Conservation (phyloP, 495 filamentous ascomycete species). For the Annulohypoxylon maeteangense region DNA sequence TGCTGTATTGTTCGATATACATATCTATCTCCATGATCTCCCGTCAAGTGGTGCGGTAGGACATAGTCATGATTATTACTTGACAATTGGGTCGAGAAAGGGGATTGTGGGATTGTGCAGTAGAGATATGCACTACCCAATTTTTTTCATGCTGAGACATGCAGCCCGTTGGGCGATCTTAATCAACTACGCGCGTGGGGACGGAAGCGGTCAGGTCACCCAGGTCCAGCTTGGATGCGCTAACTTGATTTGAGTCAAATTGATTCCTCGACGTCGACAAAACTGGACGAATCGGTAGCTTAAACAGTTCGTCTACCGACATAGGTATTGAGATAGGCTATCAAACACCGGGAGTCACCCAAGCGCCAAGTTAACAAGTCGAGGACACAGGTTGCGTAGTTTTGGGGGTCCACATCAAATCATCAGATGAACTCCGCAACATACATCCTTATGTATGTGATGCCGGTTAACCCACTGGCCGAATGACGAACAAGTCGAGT, state of each 20-base stretch:
- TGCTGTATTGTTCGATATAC: conserved; percentile 23
- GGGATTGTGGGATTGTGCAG: conserved; percentile 32
- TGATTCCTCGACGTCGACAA: conserved; percentile 13
- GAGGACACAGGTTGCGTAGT: conserved; percentile 19
- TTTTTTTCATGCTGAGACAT: conserved; percentile 38
- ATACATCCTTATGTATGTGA: conserved; percentile 13
- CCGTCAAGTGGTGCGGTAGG: conserved; percentile 26
- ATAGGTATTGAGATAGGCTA: conserved; percentile 26
- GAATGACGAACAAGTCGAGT: conserved; percentile 19
- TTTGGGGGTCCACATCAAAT: conserved; percentile 21
- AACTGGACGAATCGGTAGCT: conserved; percentile 18
- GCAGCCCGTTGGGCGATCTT: conserved; percentile 44
- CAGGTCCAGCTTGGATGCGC: conserved; percentile 19
- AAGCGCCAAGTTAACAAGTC: neutral
- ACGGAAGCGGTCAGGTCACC: conserved; percentile 40
- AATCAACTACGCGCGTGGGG: conserved; percentile 29
- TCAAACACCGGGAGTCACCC: conserved; percentile 9
- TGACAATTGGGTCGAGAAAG: conserved; percentile 25
- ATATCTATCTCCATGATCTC: conserved; percentile 30
- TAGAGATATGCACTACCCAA: conserved; percentile 38
- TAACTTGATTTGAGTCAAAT: conserved; percentile 24
- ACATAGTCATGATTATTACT: conserved; percentile 21
- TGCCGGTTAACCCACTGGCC: conserved; percentile 8
- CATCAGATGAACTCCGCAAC: conserved; percentile 16
- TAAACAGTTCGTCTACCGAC: neutral